Evolutionary conservation across 2,329 filamentous ascomycete species (phyloP).

Genomic region (Diaporthe helianthi): DNA sequence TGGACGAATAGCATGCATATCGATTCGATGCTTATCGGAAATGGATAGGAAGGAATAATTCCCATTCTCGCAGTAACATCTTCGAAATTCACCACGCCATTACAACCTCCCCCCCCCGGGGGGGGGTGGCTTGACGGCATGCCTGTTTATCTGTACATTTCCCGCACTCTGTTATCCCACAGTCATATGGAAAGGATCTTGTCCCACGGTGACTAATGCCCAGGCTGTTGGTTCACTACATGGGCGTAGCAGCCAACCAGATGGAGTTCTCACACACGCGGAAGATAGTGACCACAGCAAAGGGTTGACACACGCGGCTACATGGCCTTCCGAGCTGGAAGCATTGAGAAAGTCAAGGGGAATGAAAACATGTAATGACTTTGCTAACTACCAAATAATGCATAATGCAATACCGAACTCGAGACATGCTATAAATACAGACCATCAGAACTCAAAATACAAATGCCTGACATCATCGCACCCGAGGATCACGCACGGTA

Average conservation of each 20-base stretch:
- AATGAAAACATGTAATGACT: neutral
- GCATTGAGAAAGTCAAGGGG: neutral
- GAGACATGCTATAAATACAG: neutral
- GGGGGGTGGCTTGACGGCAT: too few species aligned
- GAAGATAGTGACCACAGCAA: neutral
- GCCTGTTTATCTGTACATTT: too few species aligned
- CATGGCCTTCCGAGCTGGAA: neutral
- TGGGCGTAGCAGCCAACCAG: too few species aligned
- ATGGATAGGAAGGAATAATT: neutral
- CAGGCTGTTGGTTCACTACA: too few species aligned
- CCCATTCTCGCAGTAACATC: too few species aligned
- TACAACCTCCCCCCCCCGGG: too few species aligned
- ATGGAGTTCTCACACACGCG: neutral
- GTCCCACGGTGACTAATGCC: too few species aligned
- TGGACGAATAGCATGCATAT: too few species aligned
- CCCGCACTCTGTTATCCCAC: too few species aligned
- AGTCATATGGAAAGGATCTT: too few species aligned
- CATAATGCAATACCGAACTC: conserved; percentile 1
- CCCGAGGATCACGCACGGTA: neutral
- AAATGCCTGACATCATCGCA: neutral
- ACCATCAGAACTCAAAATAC: neutral
- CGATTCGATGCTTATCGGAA: neutral
- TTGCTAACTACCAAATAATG: neutral
- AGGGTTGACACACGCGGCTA: too few species aligned
- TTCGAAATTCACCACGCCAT: too few species aligned